phyloP scores from a whole-genome alignment of 768 basidiomycete species.

The Macrolepiota dolichaula region DNA sequence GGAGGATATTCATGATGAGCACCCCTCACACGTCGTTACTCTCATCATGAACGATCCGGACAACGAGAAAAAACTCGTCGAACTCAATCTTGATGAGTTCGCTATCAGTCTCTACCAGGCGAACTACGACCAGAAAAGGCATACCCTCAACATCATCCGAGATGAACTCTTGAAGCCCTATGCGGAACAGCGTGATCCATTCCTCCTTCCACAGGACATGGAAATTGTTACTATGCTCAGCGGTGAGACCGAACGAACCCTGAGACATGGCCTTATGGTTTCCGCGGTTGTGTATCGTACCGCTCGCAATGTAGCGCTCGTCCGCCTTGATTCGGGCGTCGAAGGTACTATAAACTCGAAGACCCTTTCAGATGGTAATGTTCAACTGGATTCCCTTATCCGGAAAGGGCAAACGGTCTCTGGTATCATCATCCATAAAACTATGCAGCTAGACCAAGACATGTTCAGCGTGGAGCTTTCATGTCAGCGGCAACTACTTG shows the following conservation, averaged over 20 bases:
- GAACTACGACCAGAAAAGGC: conserved; percentile 82
- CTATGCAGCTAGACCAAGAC: conserved; percentile 57
- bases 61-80: conserved; percentile 75
- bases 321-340: conserved; percentile 90
- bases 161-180: conserved; percentile 82
- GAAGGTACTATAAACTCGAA: conserved; percentile 71
- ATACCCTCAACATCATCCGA: conserved; percentile 85
- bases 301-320: conserved; percentile 45
- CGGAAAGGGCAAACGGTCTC: conserved; percentile 79
- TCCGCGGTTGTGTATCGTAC: conserved; percentile 67
- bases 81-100: conserved; percentile 94
- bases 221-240: conserved; percentile 94
- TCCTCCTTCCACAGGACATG: conserved; percentile 64
- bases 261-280: conserved; percentile 78
- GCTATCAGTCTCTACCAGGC: conserved; percentile 87
- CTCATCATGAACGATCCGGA: conserved; percentile 82
- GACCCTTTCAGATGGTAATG: conserved; percentile 52
- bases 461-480: conserved; percentile 74
- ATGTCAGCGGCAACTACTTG: conserved; percentile 57
- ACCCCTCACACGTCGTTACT: conserved; percentile 86
- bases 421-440: conserved; percentile 73
- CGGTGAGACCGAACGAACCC: conserved; percentile 80
- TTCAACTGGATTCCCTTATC: conserved; percentile 44
- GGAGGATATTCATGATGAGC: conserved; percentile 90
- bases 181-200: conserved; percentile 66